These are phyloP conservation scores for Xylaria sp. DNA, from an alignment of 2,329 filamentous ascomycete genomes.

Conservation along the genomic window DNA sequence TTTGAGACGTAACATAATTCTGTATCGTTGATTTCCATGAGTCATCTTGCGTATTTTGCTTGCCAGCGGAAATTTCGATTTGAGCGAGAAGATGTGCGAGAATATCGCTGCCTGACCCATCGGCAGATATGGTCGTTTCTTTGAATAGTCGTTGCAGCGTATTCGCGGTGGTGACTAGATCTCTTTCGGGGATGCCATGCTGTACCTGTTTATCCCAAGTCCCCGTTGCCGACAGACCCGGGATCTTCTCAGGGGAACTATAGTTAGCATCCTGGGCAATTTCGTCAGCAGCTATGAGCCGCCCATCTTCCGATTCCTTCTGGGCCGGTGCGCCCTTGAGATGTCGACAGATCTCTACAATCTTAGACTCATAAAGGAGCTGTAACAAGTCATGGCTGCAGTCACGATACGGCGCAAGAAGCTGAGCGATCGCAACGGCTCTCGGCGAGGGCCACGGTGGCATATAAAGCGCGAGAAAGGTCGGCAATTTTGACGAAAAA, in stretches of 20 bases:
- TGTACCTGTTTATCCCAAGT: background rate
- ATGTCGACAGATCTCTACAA: slow-evolving; percentile 6
- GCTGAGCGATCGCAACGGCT: background rate
- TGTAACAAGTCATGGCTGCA: slow-evolving; percentile 2
- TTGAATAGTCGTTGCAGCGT: slow-evolving; percentile 5
- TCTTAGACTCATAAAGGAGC: slow-evolving; percentile 15
- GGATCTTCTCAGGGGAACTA: background rate
- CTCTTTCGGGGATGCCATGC: background rate
- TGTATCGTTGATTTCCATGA: slow-evolving; percentile 10
- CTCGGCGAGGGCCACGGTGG: slow-evolving; percentile 7
- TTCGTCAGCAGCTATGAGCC: background rate
- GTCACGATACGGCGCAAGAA: background rate
- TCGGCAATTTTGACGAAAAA: slow-evolving; percentile 2
- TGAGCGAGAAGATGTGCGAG: slow-evolving; percentile 1
- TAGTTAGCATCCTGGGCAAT: background rate
- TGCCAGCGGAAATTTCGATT: background rate
- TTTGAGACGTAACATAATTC: background rate
- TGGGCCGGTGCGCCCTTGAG: background rate
- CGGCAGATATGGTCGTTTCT: background rate
- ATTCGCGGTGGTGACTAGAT: slow-evolving; percentile 11
- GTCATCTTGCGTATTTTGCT: background rate
- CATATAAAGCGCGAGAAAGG: slow-evolving; percentile 22
- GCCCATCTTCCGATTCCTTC: background rate
- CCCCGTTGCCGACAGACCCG: background rate
- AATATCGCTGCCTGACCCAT: background rate